phyloP scores from a whole-genome alignment of 495 filamentous ascomycete genomes.

The Paragyromitra xinjiangensis region DNA sequence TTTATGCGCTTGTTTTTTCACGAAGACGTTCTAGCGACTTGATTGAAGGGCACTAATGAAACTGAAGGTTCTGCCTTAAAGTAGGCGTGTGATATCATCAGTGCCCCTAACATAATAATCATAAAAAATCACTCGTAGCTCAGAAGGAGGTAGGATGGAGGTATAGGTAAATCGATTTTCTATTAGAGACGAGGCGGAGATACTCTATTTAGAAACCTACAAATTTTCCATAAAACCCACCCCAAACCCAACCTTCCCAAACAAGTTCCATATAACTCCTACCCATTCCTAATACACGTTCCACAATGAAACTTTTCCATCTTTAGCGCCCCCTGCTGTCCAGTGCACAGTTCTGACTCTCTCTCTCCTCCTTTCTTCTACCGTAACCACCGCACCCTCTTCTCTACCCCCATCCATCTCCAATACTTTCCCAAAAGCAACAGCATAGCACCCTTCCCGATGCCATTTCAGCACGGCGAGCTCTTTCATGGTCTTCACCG shows the following conservation, averaged over 20 bases:
- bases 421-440: constrained; percentile 72
- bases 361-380: constrained; percentile 68
- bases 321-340: constrained; percentile 90
- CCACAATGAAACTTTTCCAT: constrained; percentile 96
- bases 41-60: too few relatives aligned
- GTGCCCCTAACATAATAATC: too few relatives aligned
- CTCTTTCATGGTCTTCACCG: constrained; percentile 80
- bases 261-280: background rate
- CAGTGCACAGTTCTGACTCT: constrained; percentile 80
- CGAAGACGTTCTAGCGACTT: too few relatives aligned
- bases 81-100: too few relatives aligned
- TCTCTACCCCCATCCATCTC: constrained; percentile 25
- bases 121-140: too few relatives aligned
- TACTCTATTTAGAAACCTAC: too few relatives aligned
- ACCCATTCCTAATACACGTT: constrained; percentile 74
- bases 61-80: too few relatives aligned
- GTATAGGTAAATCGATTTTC: too few relatives aligned
- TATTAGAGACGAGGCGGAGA: too few relatives aligned
- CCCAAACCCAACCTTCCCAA: background rate
- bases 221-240: background rate
- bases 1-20: too few relatives aligned
- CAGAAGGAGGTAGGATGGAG: too few relatives aligned
- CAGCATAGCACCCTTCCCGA: constrained; percentile 85
- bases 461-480: constrained; percentile 97
- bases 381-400: constrained; percentile 59